These are phyloP conservation scores for Gelatoporia subvermispora DNA, from an alignment of 768 basidiomycete species.

Conservation along the genomic window DNA sequence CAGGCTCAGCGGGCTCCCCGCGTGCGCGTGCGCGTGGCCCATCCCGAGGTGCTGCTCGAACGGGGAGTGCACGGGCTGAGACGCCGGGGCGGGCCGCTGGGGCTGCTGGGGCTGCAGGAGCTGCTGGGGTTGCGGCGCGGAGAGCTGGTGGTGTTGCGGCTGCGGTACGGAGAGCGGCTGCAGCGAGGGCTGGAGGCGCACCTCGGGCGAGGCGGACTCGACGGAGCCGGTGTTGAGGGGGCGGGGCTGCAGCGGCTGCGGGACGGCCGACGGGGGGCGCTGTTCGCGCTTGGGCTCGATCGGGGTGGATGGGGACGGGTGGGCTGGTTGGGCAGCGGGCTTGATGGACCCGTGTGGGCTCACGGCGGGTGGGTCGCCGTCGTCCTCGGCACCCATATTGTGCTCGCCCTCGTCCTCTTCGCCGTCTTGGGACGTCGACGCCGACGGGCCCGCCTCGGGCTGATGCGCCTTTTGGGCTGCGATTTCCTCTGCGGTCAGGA, in stretches of 20 bases:
- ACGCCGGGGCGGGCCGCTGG: constrained; percentile 15
- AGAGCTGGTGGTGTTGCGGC: constrained; percentile 9
- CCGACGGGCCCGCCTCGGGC: constrained; percentile 29
- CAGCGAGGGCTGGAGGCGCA: constrained; percentile 11
- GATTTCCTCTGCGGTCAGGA: constrained; percentile 95
- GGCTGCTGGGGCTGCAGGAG: constrained; percentile 16
- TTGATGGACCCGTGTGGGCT: constrained; percentile 17
- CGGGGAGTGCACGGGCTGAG: constrained; percentile 24
- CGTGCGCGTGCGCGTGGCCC: constrained; percentile 8
- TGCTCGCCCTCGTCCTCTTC: constrained; percentile 37
- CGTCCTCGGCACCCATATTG: constrained; percentile 13
- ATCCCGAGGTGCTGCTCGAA: constrained; percentile 15
- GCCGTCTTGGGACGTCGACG: constrained; percentile 26
- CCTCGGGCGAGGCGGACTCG: constrained; percentile 20
- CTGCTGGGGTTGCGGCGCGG: constrained; percentile 15
- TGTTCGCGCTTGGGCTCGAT: constrained; percentile 10
- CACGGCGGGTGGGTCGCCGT: no score
- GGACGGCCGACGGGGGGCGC: constrained; percentile 1
- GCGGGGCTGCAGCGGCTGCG: constrained; percentile 21
- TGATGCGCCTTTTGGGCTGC: constrained; percentile 64
- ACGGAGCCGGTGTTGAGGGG: constrained; percentile 23
- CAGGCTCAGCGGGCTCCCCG: constrained; percentile 17
- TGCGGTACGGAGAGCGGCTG: constrained; percentile 7
- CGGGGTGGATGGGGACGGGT: constrained; percentile 3
- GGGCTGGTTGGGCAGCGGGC: constrained; percentile 13